Evolutionary conservation across 345 rosid genomes (phyloP).

Genomic region (Triadica sebifera): DNA sequence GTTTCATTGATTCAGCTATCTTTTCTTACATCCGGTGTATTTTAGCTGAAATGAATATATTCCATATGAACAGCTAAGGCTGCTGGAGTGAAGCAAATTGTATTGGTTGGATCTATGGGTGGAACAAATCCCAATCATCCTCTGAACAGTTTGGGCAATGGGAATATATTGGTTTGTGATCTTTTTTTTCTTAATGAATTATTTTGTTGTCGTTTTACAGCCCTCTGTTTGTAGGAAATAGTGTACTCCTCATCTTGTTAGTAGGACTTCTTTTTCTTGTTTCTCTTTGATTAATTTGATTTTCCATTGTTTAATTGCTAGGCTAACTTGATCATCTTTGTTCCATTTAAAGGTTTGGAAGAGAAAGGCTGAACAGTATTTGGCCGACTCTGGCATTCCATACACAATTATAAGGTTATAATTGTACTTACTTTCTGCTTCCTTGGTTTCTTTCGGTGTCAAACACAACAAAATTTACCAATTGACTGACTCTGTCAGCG

Average conservation of each 20-base stretch:
- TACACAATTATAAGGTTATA: conserved; percentile 92
- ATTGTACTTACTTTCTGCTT: not conserved
- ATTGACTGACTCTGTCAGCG: not conserved
- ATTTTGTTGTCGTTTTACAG: not conserved
- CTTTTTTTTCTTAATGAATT: conserved; percentile 1
- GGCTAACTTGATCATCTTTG: not conserved
- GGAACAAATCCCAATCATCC: conserved; percentile 75
- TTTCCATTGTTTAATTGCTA: not conserved
- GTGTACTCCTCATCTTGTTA: conserved; percentile 5
- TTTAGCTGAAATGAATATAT: conserved; percentile 16
- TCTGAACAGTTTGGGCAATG: conserved; percentile 85
- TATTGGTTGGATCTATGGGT: conserved; percentile 96
- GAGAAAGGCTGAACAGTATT: conserved; percentile 98
- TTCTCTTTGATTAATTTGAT: conserved; percentile 1
- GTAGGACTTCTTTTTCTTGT: not conserved
- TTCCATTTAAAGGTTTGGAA: conserved; percentile 68
- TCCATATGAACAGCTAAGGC: conserved; percentile 62
- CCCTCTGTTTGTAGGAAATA: not conserved
- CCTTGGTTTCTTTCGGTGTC: not conserved
- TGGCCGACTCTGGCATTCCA: conserved; percentile 88
- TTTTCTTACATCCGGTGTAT: conserved; percentile 5
- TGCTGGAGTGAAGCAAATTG: conserved; percentile 93
- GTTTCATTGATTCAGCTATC: not conserved
- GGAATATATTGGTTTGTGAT: conserved; percentile 79
- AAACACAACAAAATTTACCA: not conserved